A percentile compares a stretch with the other conserved stretches of the same genome.
Evolutionary conservation across 306 rosid species (phyloP).

Genomic region (Sindora glabra): DNA sequence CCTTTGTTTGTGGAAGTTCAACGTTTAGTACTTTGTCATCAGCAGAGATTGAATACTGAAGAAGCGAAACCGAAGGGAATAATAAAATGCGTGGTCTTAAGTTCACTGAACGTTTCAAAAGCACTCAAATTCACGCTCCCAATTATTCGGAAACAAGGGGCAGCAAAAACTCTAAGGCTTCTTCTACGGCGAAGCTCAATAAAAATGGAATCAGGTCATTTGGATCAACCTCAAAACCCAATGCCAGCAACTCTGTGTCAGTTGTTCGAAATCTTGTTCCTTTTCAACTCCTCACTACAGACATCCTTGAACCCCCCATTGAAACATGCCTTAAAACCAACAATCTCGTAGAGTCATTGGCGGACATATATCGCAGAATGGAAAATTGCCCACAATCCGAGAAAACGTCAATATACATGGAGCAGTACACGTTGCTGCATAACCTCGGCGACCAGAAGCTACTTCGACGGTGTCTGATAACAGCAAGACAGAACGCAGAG

Average conservation of each 20-base stretch:
- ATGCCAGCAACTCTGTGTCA: conserved; percentile 36
- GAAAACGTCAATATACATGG: conserved; percentile 39
- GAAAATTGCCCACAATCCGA: conserved; percentile 39
- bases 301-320: conserved; percentile 53
- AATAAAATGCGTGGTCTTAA: conserved; percentile 58
- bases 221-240: conserved; percentile 49
- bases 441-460: conserved; percentile 58
- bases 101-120: conserved; percentile 58
- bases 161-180: no score
- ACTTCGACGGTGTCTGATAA: conserved; percentile 54
- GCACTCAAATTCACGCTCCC: conserved; percentile 65
- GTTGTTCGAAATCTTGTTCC: conserved; percentile 32
- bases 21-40: conserved; percentile 3
- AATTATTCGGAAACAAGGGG: conserved; percentile 42
- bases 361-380: conserved; percentile 44
- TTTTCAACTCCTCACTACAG: conserved; percentile 47
- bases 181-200: conserved; percentile 31
- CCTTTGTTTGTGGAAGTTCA: conserved; percentile 11
- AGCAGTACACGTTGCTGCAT: conserved; percentile 49
- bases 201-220: conserved; percentile 32
- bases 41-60: no score
- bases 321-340: conserved; percentile 55
- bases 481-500: conserved; percentile 49
- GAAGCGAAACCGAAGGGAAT: no score
- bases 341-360: conserved; percentile 41